phyloP scores from a whole-genome alignment of 129 eudicot genomes.

The Ambrosia artemisiifolia region DNA sequence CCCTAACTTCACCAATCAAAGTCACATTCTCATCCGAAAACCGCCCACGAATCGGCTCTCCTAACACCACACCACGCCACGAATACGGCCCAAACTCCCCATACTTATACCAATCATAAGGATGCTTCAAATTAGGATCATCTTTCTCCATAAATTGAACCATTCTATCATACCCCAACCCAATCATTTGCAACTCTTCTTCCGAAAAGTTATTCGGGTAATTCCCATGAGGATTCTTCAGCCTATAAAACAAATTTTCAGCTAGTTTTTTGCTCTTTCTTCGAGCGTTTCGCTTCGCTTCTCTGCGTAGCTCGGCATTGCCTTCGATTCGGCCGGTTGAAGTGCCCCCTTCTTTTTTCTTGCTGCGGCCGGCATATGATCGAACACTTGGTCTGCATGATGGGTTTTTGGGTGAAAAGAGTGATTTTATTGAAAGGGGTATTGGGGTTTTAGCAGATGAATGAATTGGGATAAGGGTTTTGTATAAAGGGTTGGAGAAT shows the following conservation, averaged over 20 bases:
- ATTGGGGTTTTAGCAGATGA: slow-evolving; percentile 21
- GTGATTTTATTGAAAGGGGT: slow-evolving; percentile 21
- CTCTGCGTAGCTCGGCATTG: slow-evolving; percentile 60
- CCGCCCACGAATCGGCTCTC: slow-evolving; percentile 82
- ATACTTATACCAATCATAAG: slow-evolving; percentile 94
- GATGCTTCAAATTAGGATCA: slow-evolving; percentile 84
- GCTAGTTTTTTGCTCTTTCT: slow-evolving; percentile 60
- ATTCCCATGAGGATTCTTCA: slow-evolving; percentile 75
- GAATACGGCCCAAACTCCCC: slow-evolving; percentile 94
- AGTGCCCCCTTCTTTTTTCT: slow-evolving; percentile 49
- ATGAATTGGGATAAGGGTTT: slow-evolving; percentile 35
- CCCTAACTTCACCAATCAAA: slow-evolving; percentile 68
- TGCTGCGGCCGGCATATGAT: slow-evolving; percentile 83
- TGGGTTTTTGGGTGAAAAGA: slow-evolving; percentile 24
- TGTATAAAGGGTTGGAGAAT: slow-evolving; percentile 47
- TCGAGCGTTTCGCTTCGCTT: slow-evolving; percentile 70
- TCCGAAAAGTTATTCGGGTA: slow-evolving; percentile 80
- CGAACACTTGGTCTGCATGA: slow-evolving; percentile 45
- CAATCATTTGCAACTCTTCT: slow-evolving; percentile 87
- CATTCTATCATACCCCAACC: slow-evolving; percentile 89
- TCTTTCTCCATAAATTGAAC: slow-evolving; percentile 93
- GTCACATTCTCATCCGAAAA: slow-evolving; percentile 70
- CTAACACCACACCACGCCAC: slow-evolving; percentile 95
- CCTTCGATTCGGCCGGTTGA: slow-evolving; percentile 76
- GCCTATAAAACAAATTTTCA: slow-evolving; percentile 75